These are phyloP conservation scores for Aspergillus ruber DNA, from an alignment of 2,329 filamentous ascomycete species.

Conservation along the genomic window DNA sequence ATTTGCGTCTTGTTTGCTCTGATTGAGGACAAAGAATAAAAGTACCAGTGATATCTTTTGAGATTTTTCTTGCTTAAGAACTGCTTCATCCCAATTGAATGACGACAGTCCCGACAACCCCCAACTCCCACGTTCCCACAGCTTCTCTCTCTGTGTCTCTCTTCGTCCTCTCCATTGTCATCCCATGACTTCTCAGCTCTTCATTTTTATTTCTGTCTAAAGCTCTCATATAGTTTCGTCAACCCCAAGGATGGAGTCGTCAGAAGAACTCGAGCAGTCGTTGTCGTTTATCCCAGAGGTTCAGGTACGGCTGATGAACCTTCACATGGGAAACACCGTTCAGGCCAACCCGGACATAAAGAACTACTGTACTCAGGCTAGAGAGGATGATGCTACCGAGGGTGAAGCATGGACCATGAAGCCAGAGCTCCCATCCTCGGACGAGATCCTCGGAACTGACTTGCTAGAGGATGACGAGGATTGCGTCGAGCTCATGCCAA, in stretches of 20 bases:
- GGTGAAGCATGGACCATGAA: conserved; percentile 28
- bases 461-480: conserved; percentile 14
- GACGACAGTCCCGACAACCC: not conserved
- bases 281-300: not conserved
- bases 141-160: not conserved
- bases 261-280: not conserved
- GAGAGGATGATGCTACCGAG: not conserved
- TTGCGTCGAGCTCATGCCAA: conserved; percentile 41
- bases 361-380: conserved; percentile 20
- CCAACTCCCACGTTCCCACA: not conserved
- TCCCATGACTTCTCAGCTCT: no score
- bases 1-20: no score
- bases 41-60: no score
- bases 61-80: no score
- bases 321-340: not conserved
- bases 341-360: conserved; percentile 25
- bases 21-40: no score
- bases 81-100: no score
- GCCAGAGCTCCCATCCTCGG: conserved; percentile 35
- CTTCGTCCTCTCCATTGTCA: not conserved
- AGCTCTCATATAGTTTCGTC: not conserved
- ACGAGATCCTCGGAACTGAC: conserved; percentile 31
- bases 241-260: not conserved
- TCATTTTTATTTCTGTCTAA: not conserved
- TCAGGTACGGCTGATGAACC: not conserved